A percentile compares a stretch with the other conserved stretches of the same genome.
Evolutionary conservation across 352 stramenopile genomes (phyloP).

Genomic region (Thalassiosira livingstoniorum): DNA sequence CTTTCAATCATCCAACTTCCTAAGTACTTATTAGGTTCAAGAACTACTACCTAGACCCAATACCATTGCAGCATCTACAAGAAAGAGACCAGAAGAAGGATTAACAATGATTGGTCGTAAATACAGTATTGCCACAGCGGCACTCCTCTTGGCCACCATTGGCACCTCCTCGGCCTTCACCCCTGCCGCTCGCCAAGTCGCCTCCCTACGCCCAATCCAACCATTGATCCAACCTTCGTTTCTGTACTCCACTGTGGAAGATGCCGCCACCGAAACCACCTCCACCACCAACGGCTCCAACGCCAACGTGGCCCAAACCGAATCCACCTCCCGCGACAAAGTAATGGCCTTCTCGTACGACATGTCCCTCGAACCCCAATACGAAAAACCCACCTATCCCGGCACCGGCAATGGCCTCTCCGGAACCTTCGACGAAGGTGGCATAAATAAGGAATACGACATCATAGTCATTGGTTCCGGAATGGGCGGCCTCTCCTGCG

Average conservation of each 20-base stretch:
- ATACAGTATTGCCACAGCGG: slow-evolving; percentile 13
- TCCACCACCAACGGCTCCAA: slow-evolving; percentile 34
- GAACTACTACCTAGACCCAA: too few relatives aligned
- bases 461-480: slow-evolving; percentile 84
- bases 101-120: neutral
- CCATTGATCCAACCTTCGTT: slow-evolving; percentile 3
- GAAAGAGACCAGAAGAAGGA: too few relatives aligned
- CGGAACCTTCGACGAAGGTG: slow-evolving; percentile 72
- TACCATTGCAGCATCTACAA: too few relatives aligned
- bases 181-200: neutral
- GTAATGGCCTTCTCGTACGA: slow-evolving; percentile 87
- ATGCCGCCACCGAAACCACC: slow-evolving; percentile 4
- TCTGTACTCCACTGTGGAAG: slow-evolving; percentile 43
- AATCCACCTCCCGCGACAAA: slow-evolving; percentile 82
- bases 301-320: slow-evolving; percentile 83
- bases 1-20: too few relatives aligned
- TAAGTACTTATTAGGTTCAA: too few relatives aligned
- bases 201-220: neutral
- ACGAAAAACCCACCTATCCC: slow-evolving; percentile 86
- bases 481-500: slow-evolving; percentile 84
- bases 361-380: slow-evolving; percentile 84
- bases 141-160: neutral
- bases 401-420: slow-evolving; percentile 84
- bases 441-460: too few relatives aligned
- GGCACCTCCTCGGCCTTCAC: slow-evolving; percentile 17